Conservation (phyloP, 345 rosid genomes). For the Melastoma malabathricum region DNA sequence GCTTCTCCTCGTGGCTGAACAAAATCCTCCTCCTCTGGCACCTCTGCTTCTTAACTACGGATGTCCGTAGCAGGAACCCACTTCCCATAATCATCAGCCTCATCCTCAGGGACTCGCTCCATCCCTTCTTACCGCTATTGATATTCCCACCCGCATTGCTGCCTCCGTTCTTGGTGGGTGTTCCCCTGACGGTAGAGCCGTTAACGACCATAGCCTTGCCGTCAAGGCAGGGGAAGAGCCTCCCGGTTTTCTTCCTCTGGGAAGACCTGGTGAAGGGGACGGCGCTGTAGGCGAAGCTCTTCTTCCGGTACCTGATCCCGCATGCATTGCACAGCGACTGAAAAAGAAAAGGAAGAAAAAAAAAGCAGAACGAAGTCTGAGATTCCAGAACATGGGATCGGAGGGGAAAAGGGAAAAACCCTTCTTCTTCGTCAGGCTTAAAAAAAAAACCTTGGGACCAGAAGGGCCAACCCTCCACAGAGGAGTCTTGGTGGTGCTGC, state of each 20-base stretch:
- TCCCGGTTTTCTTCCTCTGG: conserved; percentile 11
- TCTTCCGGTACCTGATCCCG: conserved; percentile 75
- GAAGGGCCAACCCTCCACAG: conserved; percentile 89
- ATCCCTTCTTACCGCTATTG: conserved; percentile 6
- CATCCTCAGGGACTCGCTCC: conserved; percentile 20
- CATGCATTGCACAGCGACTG: conserved; percentile 92
- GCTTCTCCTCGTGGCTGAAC: conserved; percentile 47
- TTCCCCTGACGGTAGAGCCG: neutral
- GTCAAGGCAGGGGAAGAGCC: neutral
- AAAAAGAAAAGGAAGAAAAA: neutral
- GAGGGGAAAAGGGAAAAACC: neutral
- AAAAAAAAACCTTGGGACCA: conserved; percentile 56
- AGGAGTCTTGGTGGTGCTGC: conserved; percentile 75
- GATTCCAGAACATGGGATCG: neutral
- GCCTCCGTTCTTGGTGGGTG: neutral
- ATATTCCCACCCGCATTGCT: neutral
- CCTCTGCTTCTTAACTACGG: conserved; percentile 47
- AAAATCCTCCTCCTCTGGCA: conserved; percentile 42
- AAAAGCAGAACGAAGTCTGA: neutral
- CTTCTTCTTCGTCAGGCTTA: neutral
- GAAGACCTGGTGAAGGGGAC: conserved; percentile 13
- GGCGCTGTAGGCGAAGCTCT: conserved; percentile 12
- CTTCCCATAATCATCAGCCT: conserved; percentile 22
- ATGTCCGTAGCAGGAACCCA: conserved; percentile 20
- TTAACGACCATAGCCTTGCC: neutral